phyloP scores from a whole-genome alignment of 2,329 filamentous ascomycete species.

The Apiospora arundinis region DNA sequence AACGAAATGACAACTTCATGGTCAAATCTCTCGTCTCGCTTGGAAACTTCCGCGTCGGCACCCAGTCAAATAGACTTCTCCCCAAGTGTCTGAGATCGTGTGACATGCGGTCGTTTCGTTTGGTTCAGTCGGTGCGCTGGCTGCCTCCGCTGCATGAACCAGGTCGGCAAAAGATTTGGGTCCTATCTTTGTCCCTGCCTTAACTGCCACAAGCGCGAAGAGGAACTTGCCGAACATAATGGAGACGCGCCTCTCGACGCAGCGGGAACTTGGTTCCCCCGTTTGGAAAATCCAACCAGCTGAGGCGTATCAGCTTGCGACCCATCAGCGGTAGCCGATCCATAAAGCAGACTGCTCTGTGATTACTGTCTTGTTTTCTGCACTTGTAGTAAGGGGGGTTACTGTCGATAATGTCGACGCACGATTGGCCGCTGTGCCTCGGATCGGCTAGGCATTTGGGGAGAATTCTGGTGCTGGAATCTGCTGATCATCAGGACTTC shows the following conservation, averaged over 20 bases:
- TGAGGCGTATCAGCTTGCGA: no score
- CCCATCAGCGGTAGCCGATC: no score
- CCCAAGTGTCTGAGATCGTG: neutral
- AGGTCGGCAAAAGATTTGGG: neutral
- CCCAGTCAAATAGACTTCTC: neutral
- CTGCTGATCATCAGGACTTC: neutral
- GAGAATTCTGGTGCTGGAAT: constrained; percentile 9
- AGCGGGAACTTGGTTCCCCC: no score
- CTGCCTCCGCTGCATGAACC: neutral
- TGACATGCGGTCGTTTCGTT: neutral
- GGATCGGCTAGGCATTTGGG: constrained; percentile 8
- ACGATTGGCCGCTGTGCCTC: constrained; percentile 1
- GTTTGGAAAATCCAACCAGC: no score
- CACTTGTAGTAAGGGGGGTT: constrained; percentile 5
- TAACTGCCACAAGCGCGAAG: neutral
- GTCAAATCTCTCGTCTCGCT: no score
- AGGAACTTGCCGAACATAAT: neutral
- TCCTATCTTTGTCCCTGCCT: neutral
- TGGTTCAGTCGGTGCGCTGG: neutral
- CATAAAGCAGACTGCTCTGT: neutral
- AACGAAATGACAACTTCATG: no score
- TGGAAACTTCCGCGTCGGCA: no score
- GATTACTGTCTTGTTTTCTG: constrained; percentile 15
- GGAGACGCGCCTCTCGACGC: neutral
- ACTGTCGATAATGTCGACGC: constrained; percentile 16